Evolutionary conservation across 2,329 filamentous ascomycete species (phyloP), one percentile per base, ranked within the genome.

Genomic region (Coleophoma crateriformis): DNA sequence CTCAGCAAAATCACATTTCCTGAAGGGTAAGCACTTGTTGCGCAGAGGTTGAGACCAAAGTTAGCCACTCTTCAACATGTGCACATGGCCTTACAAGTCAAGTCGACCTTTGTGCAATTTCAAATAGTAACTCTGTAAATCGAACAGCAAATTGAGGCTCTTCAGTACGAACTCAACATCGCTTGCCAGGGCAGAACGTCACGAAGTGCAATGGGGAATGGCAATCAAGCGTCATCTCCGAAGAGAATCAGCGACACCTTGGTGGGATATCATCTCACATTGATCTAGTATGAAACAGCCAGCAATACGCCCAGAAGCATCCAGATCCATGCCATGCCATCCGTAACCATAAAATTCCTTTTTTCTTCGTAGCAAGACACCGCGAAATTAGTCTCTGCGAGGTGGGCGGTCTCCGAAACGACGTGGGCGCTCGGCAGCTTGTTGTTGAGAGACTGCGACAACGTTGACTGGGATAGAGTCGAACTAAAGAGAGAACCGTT

Each of bases 381-480:
- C 49, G 56, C 60, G 48, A 52, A 57, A 73, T 15, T 76, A 73
- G 61, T 69, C 70, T 61, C 69, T 38, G 35, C 14, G 35, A 38
- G 35, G 67, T 58, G 69, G 70, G 61, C 84, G 82, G 76, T 87
- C 83, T 67, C 78, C 79, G 76, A 88, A 91, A 70, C 88, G 82
- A 69, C 87, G 86, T 64, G 81, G 82, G 63, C 90, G 88, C 78
- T 96, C 91, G 68, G 81, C 74, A 59, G 81, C 75, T 80, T 96
- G 91, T 72, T 89, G 84, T 79, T 97, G 91, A 64, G 86, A 80
- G 63, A 99, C 90, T 62, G 86, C 77, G 65, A 95, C 84, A 67
- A 97, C 90, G 78, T 95, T 96, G 86, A 96, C 90, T 72, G 92
- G 88, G 75, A 99, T 91, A 64, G 84, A 84, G 77, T 99, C 94